Conservation (phyloP, 176 grass and related monocot species). For the Luzula sylvatica region DNA sequence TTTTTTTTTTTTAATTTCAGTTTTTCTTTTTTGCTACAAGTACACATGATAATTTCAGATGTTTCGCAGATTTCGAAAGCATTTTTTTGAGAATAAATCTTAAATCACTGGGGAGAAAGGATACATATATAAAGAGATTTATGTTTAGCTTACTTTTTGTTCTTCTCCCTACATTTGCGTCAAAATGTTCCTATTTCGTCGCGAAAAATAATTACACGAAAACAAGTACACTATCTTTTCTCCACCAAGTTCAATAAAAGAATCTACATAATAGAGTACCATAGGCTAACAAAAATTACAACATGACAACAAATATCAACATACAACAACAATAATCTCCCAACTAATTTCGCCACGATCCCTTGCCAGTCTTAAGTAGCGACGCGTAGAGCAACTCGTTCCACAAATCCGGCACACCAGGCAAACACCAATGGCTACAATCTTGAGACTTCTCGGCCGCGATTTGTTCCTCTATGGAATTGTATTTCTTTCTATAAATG, state of each 20-base stretch:
- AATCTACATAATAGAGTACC: conserved; percentile 13
- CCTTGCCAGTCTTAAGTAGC: conserved; percentile 56
- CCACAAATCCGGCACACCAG: conserved; percentile 80
- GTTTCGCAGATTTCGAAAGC: no score
- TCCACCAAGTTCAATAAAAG: conserved; percentile 19
- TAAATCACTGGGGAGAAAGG: no score
- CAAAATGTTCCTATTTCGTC: no score
- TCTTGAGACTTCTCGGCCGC: conserved; percentile 49
- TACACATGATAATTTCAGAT: no score
- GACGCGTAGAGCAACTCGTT: conserved; percentile 77
- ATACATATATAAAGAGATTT: no score
- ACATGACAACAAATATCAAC: conserved; percentile 1
- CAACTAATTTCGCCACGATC: conserved; percentile 41
- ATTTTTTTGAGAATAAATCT: no score
- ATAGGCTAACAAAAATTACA: not conserved
- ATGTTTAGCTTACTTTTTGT: no score
- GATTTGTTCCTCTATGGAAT: conserved; percentile 46
- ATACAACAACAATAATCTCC: not conserved
- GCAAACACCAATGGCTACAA: conserved; percentile 98
- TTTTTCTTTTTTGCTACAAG: no score
- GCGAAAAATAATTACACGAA: no score
- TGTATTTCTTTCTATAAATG: conserved; percentile 41
- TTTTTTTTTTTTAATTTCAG: no score
- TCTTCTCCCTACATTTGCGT: no score
- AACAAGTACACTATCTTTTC: no score